A percentile compares a stretch with the other conserved stretches of the same genome.
These are phyloP conservation scores for Stenocarpella maydis DNA, from an alignment of 2,329 filamentous ascomycete genomes.

Conservation along the genomic window DNA sequence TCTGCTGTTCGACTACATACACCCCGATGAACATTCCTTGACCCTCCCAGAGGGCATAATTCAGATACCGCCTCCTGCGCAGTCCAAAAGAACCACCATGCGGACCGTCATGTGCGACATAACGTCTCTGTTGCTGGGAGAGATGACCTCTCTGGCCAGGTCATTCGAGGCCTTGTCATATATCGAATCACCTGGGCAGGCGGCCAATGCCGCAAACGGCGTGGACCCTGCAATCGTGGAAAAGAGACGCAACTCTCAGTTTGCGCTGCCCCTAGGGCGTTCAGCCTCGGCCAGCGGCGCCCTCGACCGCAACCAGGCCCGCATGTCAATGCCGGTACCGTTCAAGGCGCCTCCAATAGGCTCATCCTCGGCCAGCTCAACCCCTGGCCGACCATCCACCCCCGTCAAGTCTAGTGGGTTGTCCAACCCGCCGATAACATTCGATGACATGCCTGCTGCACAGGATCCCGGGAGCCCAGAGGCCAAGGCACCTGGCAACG, in stretches of 20 bases:
- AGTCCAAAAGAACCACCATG: constrained; percentile 79
- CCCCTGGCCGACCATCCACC: constrained; percentile 59
- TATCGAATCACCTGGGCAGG: constrained; percentile 77
- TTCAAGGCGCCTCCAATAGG: constrained; percentile 54
- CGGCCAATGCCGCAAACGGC: constrained; percentile 53
- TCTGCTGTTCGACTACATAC: constrained; percentile 78
- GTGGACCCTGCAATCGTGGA: constrained; percentile 51
- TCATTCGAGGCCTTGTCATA: constrained; percentile 76
- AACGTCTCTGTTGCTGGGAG: constrained; percentile 75
- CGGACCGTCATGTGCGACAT: constrained; percentile 84
- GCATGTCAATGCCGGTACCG: constrained; percentile 83
- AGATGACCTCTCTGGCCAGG: constrained; percentile 78
- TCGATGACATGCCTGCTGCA: constrained; percentile 55
- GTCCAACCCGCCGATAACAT: constrained; percentile 57
- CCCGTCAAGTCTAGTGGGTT: constrained; percentile 55
- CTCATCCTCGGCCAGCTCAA: constrained; percentile 50
- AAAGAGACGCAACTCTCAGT: constrained; percentile 65
- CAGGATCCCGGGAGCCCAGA: constrained; percentile 53
- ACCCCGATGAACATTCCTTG: constrained; percentile 56
- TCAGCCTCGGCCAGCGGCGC: constrained; percentile 62
- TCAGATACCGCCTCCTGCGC: constrained; percentile 72
- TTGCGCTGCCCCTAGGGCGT: constrained; percentile 56
- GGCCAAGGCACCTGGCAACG: constrained; percentile 41
- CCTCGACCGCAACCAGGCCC: constrained; percentile 67
- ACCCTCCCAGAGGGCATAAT: constrained; percentile 73